Base-by-base conservation (phyloP, 2,329 filamentous ascomycete genomes). In the Arthrobotrys megalospora region DNA sequence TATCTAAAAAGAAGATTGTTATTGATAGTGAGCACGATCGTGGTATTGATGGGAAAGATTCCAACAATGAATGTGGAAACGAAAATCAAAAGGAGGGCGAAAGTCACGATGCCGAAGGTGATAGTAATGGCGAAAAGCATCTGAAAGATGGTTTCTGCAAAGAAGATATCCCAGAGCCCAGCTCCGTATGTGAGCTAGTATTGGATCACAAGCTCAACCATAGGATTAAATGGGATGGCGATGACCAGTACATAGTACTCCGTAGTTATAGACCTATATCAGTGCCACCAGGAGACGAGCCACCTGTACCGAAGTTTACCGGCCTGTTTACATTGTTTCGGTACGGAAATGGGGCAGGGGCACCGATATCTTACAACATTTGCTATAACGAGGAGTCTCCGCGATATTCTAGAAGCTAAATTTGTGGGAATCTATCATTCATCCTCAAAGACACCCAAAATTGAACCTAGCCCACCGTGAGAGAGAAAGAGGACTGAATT, bases 221-320 rank as follows among this genome's bases (percentile, higher is more conserved):
- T 14, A 36, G 2, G 5, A 3, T 65, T 38, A 50, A 4, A 24
- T 65, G 62, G 45, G 45, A 47, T 0, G 43, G 62, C 0, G 62
- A 65, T 24, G 32, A 32, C 11, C 62, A 52, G n/a, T 48, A 50
- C 3, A 50, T 65, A 50, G 62, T 65, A 12, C 62, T 65, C 28
- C 32, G 41, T 3, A 4, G 38, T 24, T 50, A 50, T 24, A 14
- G 7, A 19, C 14, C 21, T 10, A 21, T 47, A 65, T 6, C 14
- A 8, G 62, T 52, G 11, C 6, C 45, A 8, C 7, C 14, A 5
- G 62, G 43, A 21, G 41, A 65, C 5, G 28, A 52, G 45, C 7
- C 32, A 14, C 43, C 16, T 3, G 16, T 19, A 14, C 45, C 32
- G 41, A 21, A 12, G 10, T 65, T 65, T 19, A 36, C 12, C 21